Evolutionary conservation across 495 filamentous ascomycete genomes (phyloP), one percentile per base, ranked within the genome.

Genomic region (Monascus purpureus): DNA sequence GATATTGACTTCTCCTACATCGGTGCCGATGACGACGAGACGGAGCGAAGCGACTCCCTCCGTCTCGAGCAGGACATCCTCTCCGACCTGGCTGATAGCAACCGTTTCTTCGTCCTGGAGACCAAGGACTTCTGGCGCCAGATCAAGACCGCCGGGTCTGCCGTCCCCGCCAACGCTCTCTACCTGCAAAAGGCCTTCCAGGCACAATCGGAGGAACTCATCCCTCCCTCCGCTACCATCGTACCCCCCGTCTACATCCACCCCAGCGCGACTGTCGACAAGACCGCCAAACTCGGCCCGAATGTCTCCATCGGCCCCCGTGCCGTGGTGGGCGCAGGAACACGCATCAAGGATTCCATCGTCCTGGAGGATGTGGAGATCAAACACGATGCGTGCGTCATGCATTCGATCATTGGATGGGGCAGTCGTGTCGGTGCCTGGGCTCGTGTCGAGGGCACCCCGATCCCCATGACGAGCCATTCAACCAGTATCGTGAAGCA

Each of bases 91-190:
- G 88, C 90, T 22, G 90, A 99, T 61, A 93, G 75, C 72, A 87
- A 92, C 53, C 85, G 90, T 50, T 99, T 99, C 69, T 99, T 82
- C 57, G 92, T 96, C 13, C 80, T 93, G 55, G 90, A 99, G 61
- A 96, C 90, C 27, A 93, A 93, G 62, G 90, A 94, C 50, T 99
- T 99, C 63, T 99, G 90, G 90, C 87, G 90, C 35, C 90, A 99
- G 68, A 96, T 99, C 70, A 99, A 99, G 72, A 93, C 92, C 4
- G 90, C 90, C 29, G 92, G 92, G 25, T 96, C 90, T 13, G 90
- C 90, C 30, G 85, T 99, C 35, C 92, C 90, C 7, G 90, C 90
- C 37, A 96, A 99, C 50, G 92, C 90, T 1, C 75, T 99, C 2
- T 99, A 99, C 61, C 74, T 99, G 25, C 83, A 87, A 52, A 88